phyloP scores from a whole-genome alignment of 2,329 filamentous ascomycete genomes.

The Penicillium sp. region DNA sequence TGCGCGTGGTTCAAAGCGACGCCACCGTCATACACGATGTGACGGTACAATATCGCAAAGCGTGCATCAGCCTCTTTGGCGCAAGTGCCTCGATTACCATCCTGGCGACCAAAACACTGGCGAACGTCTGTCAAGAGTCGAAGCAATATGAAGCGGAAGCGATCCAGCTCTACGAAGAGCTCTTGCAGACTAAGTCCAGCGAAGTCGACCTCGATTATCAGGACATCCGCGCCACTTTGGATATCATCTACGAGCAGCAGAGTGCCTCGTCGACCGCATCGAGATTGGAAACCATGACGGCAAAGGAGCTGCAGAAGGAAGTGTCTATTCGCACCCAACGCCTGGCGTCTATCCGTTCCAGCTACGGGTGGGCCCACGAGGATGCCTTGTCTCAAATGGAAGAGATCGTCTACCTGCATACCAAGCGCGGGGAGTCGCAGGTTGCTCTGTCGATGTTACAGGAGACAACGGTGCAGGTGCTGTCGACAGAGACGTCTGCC shows the following conservation, averaged over 20 bases:
- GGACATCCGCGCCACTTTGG: not conserved
- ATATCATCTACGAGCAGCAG: not conserved
- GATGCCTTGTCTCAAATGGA: not conserved
- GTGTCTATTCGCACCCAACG: not conserved
- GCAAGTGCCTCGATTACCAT: not conserved
- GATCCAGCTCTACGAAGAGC: not conserved
- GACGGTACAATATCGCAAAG: not conserved
- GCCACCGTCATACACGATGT: not conserved
- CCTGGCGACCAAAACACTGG: not conserved
- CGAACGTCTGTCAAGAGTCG: not conserved
- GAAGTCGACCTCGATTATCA: not conserved
- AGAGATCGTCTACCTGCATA: not conserved
- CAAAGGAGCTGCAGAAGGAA: not conserved
- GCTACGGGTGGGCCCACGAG: not conserved
- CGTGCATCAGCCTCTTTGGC: not conserved
- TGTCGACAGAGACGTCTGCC: not conserved
- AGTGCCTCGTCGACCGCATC: not conserved
- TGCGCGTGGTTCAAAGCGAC: not conserved
- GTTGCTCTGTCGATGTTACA: not conserved
- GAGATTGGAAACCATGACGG: not conserved
- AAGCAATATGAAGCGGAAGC: not conserved
- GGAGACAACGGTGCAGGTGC: not conserved
- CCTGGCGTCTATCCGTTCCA: not conserved
- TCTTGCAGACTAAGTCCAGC: not conserved
- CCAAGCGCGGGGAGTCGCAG: not conserved